These are phyloP conservation scores for Falciphora oryzae DNA, from an alignment of 2,329 filamentous ascomycete species.

Conservation along the genomic window DNA sequence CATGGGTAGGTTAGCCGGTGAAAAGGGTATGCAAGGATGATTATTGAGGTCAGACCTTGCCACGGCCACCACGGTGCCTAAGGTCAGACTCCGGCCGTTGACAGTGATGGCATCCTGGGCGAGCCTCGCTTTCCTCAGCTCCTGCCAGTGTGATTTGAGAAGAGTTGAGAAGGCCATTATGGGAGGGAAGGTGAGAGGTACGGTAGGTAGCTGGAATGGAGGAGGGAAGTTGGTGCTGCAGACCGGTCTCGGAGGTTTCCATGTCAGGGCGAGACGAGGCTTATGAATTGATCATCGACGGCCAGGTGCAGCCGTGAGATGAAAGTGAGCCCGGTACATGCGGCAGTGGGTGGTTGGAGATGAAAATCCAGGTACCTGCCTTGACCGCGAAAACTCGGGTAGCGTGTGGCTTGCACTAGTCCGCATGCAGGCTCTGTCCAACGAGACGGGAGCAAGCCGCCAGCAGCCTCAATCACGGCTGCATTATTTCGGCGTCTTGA, in stretches of 20 bases:
- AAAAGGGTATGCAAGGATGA: background rate
- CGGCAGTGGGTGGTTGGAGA: too few species aligned
- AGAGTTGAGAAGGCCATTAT: background rate
- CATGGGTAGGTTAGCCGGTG: background rate
- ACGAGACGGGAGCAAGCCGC: background rate
- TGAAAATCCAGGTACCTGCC: background rate
- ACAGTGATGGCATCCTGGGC: background rate
- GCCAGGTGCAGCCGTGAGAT: background rate
- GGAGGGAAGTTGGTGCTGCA: too few species aligned
- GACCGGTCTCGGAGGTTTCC: background rate
- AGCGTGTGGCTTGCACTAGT: background rate
- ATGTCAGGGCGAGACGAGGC: background rate
- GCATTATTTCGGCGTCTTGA: too few species aligned
- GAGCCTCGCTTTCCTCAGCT: background rate
- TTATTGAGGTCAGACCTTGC: background rate
- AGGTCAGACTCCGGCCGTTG: background rate
- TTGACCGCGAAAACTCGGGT: background rate
- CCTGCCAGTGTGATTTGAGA: slow-evolving; percentile 2
- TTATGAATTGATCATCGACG: background rate
- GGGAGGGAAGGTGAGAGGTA: background rate
- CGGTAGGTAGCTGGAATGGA: background rate
- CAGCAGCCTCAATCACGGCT: too few species aligned
- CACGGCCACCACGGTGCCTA: background rate
- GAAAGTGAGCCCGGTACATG: too few species aligned
- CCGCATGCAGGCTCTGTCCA: background rate